phyloP scores from a whole-genome alignment of 495 filamentous ascomycete genomes.

The Aspergillus bridgeri region DNA sequence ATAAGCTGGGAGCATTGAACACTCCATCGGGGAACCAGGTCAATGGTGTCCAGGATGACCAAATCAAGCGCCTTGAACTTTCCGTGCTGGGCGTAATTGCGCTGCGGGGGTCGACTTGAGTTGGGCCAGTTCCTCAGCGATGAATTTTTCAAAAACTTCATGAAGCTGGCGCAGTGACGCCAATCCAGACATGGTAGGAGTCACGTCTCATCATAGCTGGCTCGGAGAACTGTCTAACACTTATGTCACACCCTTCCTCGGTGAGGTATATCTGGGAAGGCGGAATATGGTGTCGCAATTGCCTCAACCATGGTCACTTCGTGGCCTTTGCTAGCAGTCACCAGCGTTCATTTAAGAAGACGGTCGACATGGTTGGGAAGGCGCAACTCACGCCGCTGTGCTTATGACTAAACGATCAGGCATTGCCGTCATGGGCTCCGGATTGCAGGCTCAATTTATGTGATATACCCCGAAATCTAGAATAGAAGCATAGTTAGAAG shows the following conservation, averaged over 20 bases:
- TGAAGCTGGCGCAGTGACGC: not conserved
- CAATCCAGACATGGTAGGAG: not conserved
- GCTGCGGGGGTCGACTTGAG: constrained; percentile 54
- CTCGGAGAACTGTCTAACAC: not conserved
- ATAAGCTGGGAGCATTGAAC: constrained; percentile 64
- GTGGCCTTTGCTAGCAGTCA: not conserved
- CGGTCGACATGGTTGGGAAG: not conserved
- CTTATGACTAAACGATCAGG: not conserved
- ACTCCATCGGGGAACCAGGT: constrained; percentile 27
- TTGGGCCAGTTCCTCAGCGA: not conserved
- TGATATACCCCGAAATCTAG: not conserved
- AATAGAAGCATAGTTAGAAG: not conserved
- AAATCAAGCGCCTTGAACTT: constrained; percentile 55
- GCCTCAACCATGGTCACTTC: not conserved
- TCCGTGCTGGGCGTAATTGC: constrained; percentile 70
- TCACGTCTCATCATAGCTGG: not conserved
- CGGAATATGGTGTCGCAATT: not conserved
- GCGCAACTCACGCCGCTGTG: not conserved
- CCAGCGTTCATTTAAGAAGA: not conserved
- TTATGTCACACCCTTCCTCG: not conserved
- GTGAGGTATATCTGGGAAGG: not conserved
- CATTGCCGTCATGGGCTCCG: not conserved
- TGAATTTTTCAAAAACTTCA: not conserved
- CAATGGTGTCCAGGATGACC: constrained; percentile 23
- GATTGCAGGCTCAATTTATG: not conserved